Evolutionary conservation across 2,329 filamentous ascomycete genomes (phyloP), one percentile per base, ranked within the genome.

Genomic region (Leptodontidium sp.): DNA sequence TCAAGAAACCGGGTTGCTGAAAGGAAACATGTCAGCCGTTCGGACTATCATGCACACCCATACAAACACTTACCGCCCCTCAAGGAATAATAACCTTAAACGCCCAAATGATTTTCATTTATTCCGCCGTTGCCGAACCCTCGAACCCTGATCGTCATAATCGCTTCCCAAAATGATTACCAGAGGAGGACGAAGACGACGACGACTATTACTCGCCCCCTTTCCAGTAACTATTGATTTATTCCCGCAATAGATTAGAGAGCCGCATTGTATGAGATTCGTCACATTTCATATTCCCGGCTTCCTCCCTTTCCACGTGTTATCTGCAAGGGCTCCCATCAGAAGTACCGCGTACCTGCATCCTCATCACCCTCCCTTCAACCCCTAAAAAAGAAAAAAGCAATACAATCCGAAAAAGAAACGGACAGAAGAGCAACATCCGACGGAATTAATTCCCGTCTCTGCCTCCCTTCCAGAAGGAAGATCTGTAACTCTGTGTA

Each of bases 41-140:
- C 29, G 29, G 29, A 32, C 35, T 24, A 40, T 40, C 35, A 58
- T 58, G 35, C 35, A 45, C 38, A 9, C 21, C 38, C 57, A 43
- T 45, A 21, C 57, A 26, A 11, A 8, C 12, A 14, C 35, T 15
- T 59, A 17, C 35, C 17, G 35, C 35, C 21, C 7, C 21, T 8
- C 57, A 59, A 43, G 57, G 57, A 29, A 45, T 29, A 59, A 45
- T 59, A 59, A 59, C 35, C 57, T 59, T 45, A 59, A 59, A 59
- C 12, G 29, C 29, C 29, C 29, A 32, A 47, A 52, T 29, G 53
- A 38, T 38, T 58, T 40, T 58, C 17, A 24, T 24, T 40, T 21
- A 58, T 58, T n/a, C 55, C 55, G 55, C 55, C 32, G 35, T 43
- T 40, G 55, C 55, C 55, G 55, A 21, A 24, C 29, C 52, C 35